Base-by-base conservation (phyloP, 2,329 filamentous ascomycete genomes). In the Curvularia eragrostidis region DNA sequence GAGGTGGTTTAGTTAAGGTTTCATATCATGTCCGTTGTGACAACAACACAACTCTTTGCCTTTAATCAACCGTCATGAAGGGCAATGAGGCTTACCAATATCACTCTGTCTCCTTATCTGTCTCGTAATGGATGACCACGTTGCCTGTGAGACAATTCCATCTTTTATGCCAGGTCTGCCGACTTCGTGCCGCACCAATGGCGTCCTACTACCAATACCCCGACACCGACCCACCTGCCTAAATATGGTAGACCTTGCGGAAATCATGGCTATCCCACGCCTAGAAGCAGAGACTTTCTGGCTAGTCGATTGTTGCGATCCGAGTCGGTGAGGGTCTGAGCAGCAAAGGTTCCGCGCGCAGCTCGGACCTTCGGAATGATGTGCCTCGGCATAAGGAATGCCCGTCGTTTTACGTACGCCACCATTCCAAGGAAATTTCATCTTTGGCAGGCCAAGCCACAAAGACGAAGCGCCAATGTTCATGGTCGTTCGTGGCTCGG, bases 171-270 rank as follows among this genome's bases (percentile, higher is more conserved):
- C 38, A 46, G 23, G 30, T 39, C 59, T 54, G 68, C 68, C 65
- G 62, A 70, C 62, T 59, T 62, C 65, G 62, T 63, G 59, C 66
- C 61, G 42, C 54, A 51, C 56, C 52, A 48, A 54, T 52, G 42
- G 56, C 44, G 38, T 57, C 48, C 21, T 39, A 39, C 23, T 38
- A 39, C 47, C 13, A 26, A 23, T 49, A 23, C 34, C 48, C 48
- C 32, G 48, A 44, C 30, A 44, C 18, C 39, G 66, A 58, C 68
- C 68, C 66, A 69, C 68, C 67, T 69, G 59, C 58, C 68, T 68
- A 62, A 61, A 69, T 61, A 62, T 48, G 65, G 68, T 54, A 54
- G 64, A 59, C 57, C 66, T 70, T 70, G 68, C 66, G 63, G 66
- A 50, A 19, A 54, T 63, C 64, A 70, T 68, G 58, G 48, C 49